A percentile compares a stretch with the other conserved stretches of the same genome.
Evolutionary conservation across 495 filamentous ascomycete genomes (phyloP).

Genomic region (Cercophora sp.): DNA sequence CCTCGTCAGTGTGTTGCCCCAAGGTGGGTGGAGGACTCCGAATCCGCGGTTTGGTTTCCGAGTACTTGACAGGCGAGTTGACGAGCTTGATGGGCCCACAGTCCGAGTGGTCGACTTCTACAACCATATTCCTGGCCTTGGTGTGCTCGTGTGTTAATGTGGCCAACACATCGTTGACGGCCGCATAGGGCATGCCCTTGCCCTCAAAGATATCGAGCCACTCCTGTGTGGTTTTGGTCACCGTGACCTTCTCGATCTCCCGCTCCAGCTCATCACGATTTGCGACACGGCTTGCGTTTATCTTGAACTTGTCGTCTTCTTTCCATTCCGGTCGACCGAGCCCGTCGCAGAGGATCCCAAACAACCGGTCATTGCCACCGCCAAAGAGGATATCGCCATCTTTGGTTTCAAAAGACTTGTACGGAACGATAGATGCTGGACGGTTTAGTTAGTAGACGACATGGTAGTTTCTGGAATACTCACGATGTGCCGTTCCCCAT

Average conservation of each 20-base stretch:
- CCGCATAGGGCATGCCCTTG: constrained; percentile 90
- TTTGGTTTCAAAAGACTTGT: constrained; percentile 83
- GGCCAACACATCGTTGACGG: constrained; percentile 85
- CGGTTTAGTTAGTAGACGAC: no score
- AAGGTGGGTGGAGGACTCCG: constrained; percentile 77
- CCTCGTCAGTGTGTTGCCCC: constrained; percentile 89
- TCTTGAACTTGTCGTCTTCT: constrained; percentile 65
- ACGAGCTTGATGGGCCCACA: constrained; percentile 87
- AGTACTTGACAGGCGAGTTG: constrained; percentile 96
- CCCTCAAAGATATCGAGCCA: constrained; percentile 88
- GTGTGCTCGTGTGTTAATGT: constrained; percentile 86
- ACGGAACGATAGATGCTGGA: constrained; percentile 89
- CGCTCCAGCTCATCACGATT: constrained; percentile 71
- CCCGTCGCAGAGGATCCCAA: constrained; percentile 76
- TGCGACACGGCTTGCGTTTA: constrained; percentile 78
- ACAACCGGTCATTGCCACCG: constrained; percentile 89
- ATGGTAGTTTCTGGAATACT: no score
- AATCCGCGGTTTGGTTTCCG: constrained; percentile 71
- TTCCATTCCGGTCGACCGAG: constrained; percentile 79
- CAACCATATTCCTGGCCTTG: constrained; percentile 79
- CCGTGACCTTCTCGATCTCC: constrained; percentile 69
- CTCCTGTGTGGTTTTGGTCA: constrained; percentile 76
- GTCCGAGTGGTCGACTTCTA: constrained; percentile 73
- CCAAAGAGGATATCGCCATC: constrained; percentile 92
- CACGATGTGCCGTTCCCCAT: constrained; percentile 95